Conservation (phyloP, 129 eudicot species). For the Helianthus tuberosus region DNA sequence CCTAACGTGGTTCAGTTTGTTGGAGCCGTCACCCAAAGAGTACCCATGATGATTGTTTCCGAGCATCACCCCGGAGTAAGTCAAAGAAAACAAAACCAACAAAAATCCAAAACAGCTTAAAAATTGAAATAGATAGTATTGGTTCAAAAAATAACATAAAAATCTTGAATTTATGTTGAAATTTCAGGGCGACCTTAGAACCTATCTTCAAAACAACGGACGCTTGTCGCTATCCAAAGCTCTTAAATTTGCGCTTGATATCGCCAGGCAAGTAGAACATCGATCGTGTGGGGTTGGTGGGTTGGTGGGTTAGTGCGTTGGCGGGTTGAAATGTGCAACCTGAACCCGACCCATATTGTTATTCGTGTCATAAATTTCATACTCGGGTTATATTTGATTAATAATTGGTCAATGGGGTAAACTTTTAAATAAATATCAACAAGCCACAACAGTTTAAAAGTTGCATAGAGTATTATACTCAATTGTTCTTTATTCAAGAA, state of each 20-base stretch:
- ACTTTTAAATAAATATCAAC: not conserved
- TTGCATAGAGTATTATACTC: not conserved
- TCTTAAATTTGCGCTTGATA: constrained; percentile 81
- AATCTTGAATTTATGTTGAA: constrained; percentile 8
- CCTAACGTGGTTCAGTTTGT: constrained; percentile 98
- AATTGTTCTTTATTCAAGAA: not conserved
- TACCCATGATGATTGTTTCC: constrained; percentile 96
- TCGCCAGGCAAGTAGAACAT: constrained; percentile 72
- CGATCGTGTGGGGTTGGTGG: not conserved
- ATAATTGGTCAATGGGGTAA: not conserved
- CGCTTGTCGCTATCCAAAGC: constrained; percentile 75
- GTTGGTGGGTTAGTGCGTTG: too few relatives aligned
- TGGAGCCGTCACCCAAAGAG: constrained; percentile 98
- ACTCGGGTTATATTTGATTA: not conserved
- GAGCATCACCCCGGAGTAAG: constrained; percentile 77
- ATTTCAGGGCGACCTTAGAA: constrained; percentile 81
- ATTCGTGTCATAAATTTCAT: too few relatives aligned
- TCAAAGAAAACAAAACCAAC: constrained; percentile 1
- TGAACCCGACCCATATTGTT: not conserved
- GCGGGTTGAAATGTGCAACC: not conserved
- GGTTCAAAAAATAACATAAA: not conserved
- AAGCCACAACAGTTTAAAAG: not conserved
- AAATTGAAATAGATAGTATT: not conserved
- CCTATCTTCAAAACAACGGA: constrained; percentile 85
- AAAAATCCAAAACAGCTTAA: not conserved